Evolutionary conservation across 2,329 filamentous ascomycete species (phyloP).

Genomic region (Ceratocystis destructans): DNA sequence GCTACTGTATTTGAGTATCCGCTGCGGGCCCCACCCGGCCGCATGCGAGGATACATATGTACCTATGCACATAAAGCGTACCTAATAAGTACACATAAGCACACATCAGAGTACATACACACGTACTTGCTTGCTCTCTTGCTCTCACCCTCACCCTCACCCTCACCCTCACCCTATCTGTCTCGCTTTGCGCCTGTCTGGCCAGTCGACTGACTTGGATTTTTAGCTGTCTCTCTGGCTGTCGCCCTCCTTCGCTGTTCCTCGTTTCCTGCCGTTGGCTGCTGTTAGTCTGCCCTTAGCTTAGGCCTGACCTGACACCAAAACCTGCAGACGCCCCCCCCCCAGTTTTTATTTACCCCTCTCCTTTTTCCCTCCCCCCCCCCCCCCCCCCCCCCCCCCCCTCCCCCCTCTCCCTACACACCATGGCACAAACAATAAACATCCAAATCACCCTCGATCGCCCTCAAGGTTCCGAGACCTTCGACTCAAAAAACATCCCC

Average conservation of each 20-base stretch:
- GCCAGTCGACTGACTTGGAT: no score
- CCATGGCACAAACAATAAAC: slow-evolving; percentile 15
- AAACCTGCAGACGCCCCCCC: no score
- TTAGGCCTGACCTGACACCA: no score
- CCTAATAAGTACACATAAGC: neutral
- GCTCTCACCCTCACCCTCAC: neutral
- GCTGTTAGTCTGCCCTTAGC: no score
- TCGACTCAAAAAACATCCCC: slow-evolving; percentile 2
- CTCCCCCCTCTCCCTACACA: neutral
- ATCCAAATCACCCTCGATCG: slow-evolving; percentile 14
- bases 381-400: no score
- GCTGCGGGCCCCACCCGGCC: neutral
- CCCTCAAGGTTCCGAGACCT: neutral
- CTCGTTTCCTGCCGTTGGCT: neutral
- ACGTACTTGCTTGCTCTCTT: neutral
- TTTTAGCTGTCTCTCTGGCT: no score
- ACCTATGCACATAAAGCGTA: neutral
- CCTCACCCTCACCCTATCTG: neutral
- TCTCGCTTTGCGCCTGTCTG: neutral
- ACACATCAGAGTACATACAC: neutral
- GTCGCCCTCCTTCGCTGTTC: neutral
- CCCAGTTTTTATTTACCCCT: no score
- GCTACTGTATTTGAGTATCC: neutral
- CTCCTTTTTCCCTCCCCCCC: no score
- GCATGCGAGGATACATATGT: neutral